A percentile compares a stretch with the other conserved stretches of the same genome.
These are phyloP conservation scores for Cymbidium sinense DNA, from an alignment of 106 monocot species.

Conservation along the genomic window DNA sequence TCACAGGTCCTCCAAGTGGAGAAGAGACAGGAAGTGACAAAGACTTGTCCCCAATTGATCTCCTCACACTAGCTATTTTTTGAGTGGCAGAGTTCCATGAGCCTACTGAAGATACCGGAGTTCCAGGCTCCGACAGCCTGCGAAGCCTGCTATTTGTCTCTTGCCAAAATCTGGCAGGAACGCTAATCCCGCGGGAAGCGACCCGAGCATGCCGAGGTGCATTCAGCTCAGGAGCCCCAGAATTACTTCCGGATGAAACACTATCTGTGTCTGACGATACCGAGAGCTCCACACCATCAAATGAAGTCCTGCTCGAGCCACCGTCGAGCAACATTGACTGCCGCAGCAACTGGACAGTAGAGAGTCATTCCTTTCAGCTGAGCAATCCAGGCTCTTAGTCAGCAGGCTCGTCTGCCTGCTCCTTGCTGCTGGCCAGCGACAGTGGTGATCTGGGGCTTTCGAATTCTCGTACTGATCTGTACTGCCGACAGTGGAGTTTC, in stretches of 20 bases:
- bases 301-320: too few species aligned
- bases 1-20: slow-evolving; percentile 23
- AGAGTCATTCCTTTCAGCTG: slow-evolving; percentile 35
- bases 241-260: slow-evolving; percentile 85
- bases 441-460: slow-evolving; percentile 12
- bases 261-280: slow-evolving; percentile 83
- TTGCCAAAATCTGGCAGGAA: too few species aligned
- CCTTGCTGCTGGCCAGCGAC: slow-evolving; percentile 48
- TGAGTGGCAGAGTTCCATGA: slow-evolving; percentile 8
- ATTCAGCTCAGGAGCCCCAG: slow-evolving; percentile 35
- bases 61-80: slow-evolving; percentile 20
- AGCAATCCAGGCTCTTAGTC: too few species aligned
- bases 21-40: too few species aligned
- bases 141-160: slow-evolving; percentile 57
- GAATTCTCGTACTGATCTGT: slow-evolving; percentile 41
- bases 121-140: slow-evolving; percentile 36
- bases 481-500: too few species aligned
- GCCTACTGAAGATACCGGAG: background rate
- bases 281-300: slow-evolving; percentile 41
- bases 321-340: slow-evolving; percentile 50
- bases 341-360: slow-evolving; percentile 45
- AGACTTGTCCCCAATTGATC: slow-evolving; percentile 24
- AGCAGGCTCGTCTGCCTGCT: slow-evolving; percentile 31
- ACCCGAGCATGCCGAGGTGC: slow-evolving; percentile 28
- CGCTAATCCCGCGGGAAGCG: too few species aligned